These are phyloP conservation scores for Dacryopinax primogenitus DNA, from an alignment of 768 basidiomycete genomes.

Conservation along the genomic window DNA sequence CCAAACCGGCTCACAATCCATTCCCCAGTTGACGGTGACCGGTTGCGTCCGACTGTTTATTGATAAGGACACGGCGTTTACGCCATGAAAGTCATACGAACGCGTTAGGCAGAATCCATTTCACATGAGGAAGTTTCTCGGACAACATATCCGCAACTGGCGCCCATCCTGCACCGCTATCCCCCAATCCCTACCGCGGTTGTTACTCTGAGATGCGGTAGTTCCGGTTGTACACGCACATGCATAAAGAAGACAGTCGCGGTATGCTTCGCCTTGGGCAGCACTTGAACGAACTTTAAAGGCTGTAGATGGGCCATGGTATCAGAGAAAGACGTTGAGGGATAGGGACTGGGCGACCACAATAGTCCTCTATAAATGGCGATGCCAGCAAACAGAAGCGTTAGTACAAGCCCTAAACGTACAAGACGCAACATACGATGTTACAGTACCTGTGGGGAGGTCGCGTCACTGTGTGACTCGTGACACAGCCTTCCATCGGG, in stretches of 20 bases:
- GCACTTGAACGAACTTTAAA: conserved; percentile 17
- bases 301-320: conserved; percentile 17
- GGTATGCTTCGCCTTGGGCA: conserved; percentile 43
- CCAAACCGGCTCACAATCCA: conserved; percentile 42
- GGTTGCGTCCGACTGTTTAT: conserved; percentile 35
- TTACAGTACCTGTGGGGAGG: conserved; percentile 2
- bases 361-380: background rate
- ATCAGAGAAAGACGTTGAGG: background rate
- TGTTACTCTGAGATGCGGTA: background rate
- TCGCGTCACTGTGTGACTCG: background rate
- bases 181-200: conserved; percentile 54
- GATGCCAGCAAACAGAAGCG: conserved; percentile 28
- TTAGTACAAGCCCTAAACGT: conserved; percentile 42
- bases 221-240: conserved; percentile 35
- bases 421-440: background rate
- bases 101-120: conserved; percentile 84
- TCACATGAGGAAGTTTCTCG: conserved; percentile 52
- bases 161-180: conserved; percentile 62
- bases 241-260: conserved; percentile 85
- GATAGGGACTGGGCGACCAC: background rate
- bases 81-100: too few species aligned
- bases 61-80: too few species aligned
- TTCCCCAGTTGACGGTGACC: conserved; percentile 64
- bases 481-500: background rate
- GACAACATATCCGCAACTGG: conserved; percentile 61